phyloP scores from a whole-genome alignment of 257 asterid genomes.

The Nicotiana sylvestris region DNA sequence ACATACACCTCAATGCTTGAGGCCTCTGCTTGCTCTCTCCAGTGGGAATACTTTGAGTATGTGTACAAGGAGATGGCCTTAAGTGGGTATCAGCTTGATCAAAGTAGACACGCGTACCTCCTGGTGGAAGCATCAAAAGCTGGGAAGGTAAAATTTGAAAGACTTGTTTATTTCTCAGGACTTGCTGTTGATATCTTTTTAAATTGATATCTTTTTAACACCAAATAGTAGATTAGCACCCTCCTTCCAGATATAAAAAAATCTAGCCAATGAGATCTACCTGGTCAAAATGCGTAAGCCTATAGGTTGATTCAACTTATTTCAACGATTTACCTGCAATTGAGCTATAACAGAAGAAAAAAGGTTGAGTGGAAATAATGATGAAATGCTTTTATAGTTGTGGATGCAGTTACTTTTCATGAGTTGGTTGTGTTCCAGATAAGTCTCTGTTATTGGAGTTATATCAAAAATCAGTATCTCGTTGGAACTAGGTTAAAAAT shows the following conservation, averaged over 20 bases:
- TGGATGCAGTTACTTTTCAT: neutral
- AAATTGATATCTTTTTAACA: neutral
- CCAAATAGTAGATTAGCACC: neutral
- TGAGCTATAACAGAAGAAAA: neutral
- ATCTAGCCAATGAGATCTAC: neutral
- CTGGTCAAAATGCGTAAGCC: conserved; percentile 1
- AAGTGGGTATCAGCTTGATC: conserved; percentile 50
- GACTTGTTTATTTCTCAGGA: neutral
- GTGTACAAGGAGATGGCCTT: conserved; percentile 79
- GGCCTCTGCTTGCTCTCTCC: conserved; percentile 76
- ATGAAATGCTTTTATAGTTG: neutral
- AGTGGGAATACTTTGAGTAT: conserved; percentile 87
- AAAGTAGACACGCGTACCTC: conserved; percentile 41
- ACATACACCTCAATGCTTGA: conserved; percentile 80
- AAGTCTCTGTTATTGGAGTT: neutral
- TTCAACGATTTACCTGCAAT: neutral
- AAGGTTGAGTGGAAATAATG: neutral
- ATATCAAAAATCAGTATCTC: neutral
- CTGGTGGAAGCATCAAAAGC: conserved; percentile 72
- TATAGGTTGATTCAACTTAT: neutral
- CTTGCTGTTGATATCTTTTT: neutral
- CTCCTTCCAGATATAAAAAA: neutral
- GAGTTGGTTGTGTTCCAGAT: neutral
- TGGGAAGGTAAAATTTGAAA: conserved; percentile 64
- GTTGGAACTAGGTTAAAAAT: neutral